Evolutionary conservation across 1,139 yeast genomes (phyloP).

Genomic region (Chernovozyma sophiae-reginae): DNA sequence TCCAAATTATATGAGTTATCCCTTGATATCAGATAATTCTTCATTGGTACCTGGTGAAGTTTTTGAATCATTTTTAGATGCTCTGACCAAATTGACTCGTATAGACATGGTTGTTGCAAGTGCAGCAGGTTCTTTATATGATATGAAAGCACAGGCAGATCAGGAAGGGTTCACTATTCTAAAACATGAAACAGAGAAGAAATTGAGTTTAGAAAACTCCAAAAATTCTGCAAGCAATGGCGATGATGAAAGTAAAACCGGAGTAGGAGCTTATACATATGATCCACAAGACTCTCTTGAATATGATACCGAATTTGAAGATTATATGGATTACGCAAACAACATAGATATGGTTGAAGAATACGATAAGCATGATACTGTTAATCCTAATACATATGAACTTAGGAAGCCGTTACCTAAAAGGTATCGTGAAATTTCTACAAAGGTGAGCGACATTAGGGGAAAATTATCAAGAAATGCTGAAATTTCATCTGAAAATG

Average conservation of each 20-base stretch:
- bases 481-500: neutral
- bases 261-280: neutral
- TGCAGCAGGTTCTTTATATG: slow-evolving; percentile 45
- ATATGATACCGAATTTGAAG: slow-evolving; percentile 8
- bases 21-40: slow-evolving; percentile 34
- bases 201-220: slow-evolving; percentile 1
- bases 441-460: slow-evolving; percentile 8
- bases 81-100: slow-evolving; percentile 35
- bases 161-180: slow-evolving; percentile 29
- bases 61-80: slow-evolving; percentile 33
- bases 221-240: slow-evolving; percentile 1
- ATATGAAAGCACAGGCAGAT: slow-evolving; percentile 31
- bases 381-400: slow-evolving; percentile 2
- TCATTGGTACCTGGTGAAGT: slow-evolving; percentile 36
- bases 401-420: neutral
- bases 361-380: slow-evolving; percentile 10
- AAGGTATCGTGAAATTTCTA: slow-evolving; percentile 3
- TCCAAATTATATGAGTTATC: slow-evolving; percentile 47
- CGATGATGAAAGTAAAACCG: slow-evolving; percentile 1
- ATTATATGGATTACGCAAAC: slow-evolving; percentile 12
- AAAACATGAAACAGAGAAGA: slow-evolving; percentile 12
- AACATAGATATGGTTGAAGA: slow-evolving; percentile 12
- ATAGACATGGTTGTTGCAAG: slow-evolving; percentile 48
- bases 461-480: neutral
- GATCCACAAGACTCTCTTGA: neutral